Base-by-base conservation (phyloP, 441 rosid genomes). In the Manihot esculenta region DNA sequence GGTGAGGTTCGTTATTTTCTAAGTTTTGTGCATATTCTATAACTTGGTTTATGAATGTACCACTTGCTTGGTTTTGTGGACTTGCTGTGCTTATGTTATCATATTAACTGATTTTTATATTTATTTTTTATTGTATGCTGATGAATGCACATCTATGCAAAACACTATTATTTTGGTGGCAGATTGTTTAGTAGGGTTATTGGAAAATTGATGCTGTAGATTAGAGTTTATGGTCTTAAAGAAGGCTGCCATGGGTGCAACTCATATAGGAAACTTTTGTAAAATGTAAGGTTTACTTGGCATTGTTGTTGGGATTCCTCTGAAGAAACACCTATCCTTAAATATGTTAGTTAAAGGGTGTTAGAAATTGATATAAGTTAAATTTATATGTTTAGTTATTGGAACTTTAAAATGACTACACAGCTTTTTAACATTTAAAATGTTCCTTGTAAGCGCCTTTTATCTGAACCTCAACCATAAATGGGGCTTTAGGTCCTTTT, bases 1-100 rank as follows among this genome's bases (percentile, higher is more conserved):
- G 93, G 91, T 83, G 93, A 95, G 96, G 97, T 95, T 83, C 68
- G 91, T 90, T 54, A 35, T 35, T 72, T 74, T 74, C 54, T 55
- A 63, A 71, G 26, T 66, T 61, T 44, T 69, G 71, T 51, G 42
- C 42, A 53, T 55, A 59, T 17, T 44, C 8, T 21, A 23, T 45
- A 18, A 10, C 41, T 42, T 74, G 1, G 18, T 24, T 56, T 56
- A 23, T 17, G 18, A 56, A 26, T 3, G 14, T 11, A 18, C 0
- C 10, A 2, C 57, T 48, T 38, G 17, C 38, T 26, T 74, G 3
- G 18, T 51, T 41, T 15, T 18, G 12, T 54, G 26, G 21, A 57
- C 24, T 38, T 26, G 17, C 35, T 60, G 30, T 48, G 50, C 27
- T 26, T 5, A 33, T 70, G 17, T 44, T 24, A 23, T 33, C 17